Conservation (phyloP, 441 rosid species). For the Populus trichocarpa region DNA sequence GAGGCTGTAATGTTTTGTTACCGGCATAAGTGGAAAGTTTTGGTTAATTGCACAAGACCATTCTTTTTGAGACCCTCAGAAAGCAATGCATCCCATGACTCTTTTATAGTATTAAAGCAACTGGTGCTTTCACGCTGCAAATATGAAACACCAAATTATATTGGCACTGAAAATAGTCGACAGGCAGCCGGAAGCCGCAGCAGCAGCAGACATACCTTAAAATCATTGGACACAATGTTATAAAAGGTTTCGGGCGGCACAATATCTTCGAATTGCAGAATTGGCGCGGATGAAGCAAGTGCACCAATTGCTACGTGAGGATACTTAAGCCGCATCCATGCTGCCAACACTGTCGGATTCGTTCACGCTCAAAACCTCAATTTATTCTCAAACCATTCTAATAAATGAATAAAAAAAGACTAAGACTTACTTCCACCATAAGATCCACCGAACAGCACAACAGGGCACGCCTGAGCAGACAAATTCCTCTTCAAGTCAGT, state of each 20-base stretch:
- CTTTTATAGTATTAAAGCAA: conserved; percentile 73
- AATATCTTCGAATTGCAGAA: conserved; percentile 84
- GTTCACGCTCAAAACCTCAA: too few relatives aligned
- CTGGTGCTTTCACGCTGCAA: conserved; percentile 72
- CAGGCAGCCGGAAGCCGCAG: neutral
- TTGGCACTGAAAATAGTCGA: neutral
- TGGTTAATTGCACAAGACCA: conserved; percentile 61
- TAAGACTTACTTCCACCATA: conserved; percentile 82
- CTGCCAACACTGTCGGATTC: conserved; percentile 66
- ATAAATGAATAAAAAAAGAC: neutral
- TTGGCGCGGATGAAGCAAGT: conserved; percentile 87
- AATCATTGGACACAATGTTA: conserved; percentile 72
- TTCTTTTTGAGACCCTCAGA: conserved; percentile 54
- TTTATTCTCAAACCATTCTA: conserved; percentile 11
- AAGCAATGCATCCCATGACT: conserved; percentile 58
- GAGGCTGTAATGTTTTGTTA: conserved; percentile 24
- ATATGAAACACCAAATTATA: neutral
- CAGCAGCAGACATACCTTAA: conserved; percentile 38
- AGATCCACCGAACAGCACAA: conserved; percentile 86
- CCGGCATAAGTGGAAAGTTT: conserved; percentile 69
- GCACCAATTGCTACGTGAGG: conserved; percentile 87
- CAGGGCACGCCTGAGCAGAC: conserved; percentile 75
- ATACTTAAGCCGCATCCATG: conserved; percentile 95
- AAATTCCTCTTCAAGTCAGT: conserved; percentile 70
- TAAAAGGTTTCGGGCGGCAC: conserved; percentile 72